A percentile compares a stretch with the other conserved stretches of the same genome.
Evolutionary conservation across 176 grass and related monocot genomes (phyloP).

Genomic region (sorghum (Sorghum bicolor)): DNA sequence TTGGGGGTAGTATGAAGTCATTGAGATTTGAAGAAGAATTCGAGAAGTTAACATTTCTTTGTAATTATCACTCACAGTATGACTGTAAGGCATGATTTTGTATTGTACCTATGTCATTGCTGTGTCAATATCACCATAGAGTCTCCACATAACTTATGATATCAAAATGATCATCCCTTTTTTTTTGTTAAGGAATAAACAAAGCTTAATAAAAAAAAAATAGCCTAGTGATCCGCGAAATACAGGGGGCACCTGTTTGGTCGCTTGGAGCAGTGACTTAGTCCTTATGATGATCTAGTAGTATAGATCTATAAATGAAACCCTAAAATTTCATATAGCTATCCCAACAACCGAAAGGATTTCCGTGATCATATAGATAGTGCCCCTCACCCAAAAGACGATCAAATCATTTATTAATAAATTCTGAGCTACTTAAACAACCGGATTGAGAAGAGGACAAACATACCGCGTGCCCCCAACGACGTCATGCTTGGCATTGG

Average conservation of each 20-base stretch:
- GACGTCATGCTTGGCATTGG: neutral
- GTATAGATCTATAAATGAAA: neutral
- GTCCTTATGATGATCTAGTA: neutral
- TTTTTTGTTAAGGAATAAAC: neutral
- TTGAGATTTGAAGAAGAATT: constrained; percentile 13
- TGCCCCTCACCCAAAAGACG: neutral
- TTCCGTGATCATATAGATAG: too few species aligned
- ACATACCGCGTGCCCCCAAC: neutral
- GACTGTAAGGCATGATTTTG: neutral
- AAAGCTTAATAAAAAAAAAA: neutral
- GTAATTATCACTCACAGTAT: neutral
- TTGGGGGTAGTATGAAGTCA: neutral
- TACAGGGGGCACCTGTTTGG: neutral
- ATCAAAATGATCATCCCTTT: neutral
- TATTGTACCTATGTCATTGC: neutral
- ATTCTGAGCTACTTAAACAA: neutral
- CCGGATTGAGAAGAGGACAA: neutral
- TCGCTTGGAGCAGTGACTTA: neutral
- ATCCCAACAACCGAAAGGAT: neutral
- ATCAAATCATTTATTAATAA: neutral
- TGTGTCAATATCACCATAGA: neutral
- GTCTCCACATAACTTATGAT: neutral
- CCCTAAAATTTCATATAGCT: neutral
- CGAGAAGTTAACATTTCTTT: neutral
- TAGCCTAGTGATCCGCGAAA: neutral